These are phyloP conservation scores for Raffaelea ambrosiae DNA, from an alignment of 2,329 filamentous ascomycete genomes.

Conservation along the genomic window DNA sequence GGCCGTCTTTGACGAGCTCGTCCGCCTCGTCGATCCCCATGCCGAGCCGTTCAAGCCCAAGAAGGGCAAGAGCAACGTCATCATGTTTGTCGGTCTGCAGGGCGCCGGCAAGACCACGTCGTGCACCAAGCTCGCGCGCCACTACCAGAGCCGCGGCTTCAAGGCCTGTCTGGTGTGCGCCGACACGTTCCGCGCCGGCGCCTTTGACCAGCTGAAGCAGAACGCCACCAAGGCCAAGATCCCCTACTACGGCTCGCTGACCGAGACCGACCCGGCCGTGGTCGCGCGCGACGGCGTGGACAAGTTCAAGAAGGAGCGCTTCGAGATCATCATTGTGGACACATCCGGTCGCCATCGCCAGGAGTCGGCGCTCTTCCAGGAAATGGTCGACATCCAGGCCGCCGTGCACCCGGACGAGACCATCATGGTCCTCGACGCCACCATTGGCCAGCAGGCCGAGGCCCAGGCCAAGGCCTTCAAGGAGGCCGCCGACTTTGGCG, in stretches of 20 bases:
- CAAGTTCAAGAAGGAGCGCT: slow-evolving; percentile 97
- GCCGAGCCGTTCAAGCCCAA: slow-evolving; percentile 93
- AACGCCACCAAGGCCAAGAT: slow-evolving; percentile 99
- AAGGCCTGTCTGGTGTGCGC: slow-evolving; percentile 91
- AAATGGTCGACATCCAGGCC: slow-evolving; percentile 94
- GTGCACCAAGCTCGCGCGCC: slow-evolving; percentile 90
- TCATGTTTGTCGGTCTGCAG: slow-evolving; percentile 98
- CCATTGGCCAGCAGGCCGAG: slow-evolving; percentile 93
- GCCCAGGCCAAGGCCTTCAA: slow-evolving; percentile 95
- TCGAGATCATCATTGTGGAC: slow-evolving; percentile 98
- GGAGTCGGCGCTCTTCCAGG: slow-evolving; percentile 88
- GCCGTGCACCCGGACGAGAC: slow-evolving; percentile 92
- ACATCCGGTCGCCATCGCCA: slow-evolving; percentile 93
- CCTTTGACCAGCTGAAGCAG: slow-evolving; percentile 97
- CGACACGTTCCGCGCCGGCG: slow-evolving; percentile 96
- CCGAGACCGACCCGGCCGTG: slow-evolving; percentile 88
- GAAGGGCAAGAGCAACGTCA: slow-evolving; percentile 92
- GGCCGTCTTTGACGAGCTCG: slow-evolving; percentile 92
- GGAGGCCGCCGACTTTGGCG: slow-evolving; percentile 90
- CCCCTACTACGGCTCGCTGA: slow-evolving; percentile 93
- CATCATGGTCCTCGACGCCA: slow-evolving; percentile 95
- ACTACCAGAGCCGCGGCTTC: slow-evolving; percentile 92
- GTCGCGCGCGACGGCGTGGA: slow-evolving; percentile 95
- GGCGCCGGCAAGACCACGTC: slow-evolving; percentile 97
- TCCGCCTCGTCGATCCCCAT: slow-evolving; percentile 91